These are phyloP conservation scores for Linum lewisii DNA, from an alignment of 345 rosid genomes.

Conservation along the genomic window DNA sequence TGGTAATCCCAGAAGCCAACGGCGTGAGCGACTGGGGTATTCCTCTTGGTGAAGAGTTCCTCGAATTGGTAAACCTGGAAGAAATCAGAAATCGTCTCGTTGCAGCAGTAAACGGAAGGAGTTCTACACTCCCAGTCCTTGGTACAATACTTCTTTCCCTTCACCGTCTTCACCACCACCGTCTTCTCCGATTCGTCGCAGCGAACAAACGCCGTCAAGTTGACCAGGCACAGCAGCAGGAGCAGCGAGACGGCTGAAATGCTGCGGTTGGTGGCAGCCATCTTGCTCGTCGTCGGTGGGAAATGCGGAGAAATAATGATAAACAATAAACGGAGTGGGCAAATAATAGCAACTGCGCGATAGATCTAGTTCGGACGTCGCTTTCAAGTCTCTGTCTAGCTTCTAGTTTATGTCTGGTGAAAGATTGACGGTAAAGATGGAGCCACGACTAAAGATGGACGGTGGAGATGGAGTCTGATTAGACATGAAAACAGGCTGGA, in stretches of 20 bases:
- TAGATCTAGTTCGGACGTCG: not conserved
- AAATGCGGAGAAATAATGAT: not conserved
- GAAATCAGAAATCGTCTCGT: conserved; percentile 66
- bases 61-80: conserved; percentile 83
- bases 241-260: not conserved
- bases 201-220: conserved; percentile 16
- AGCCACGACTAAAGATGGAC: not conserved
- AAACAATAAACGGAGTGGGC: not conserved
- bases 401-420: not conserved
- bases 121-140: conserved; percentile 74
- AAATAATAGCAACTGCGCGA: not conserved
- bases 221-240: not conserved
- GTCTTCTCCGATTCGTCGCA: conserved; percentile 45
- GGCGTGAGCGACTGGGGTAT: conserved; percentile 76
- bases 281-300: not conserved
- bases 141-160: conserved; percentile 51
- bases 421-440: not conserved
- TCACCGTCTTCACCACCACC: conserved; percentile 44
- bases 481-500: not conserved
- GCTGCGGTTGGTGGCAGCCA: not conserved
- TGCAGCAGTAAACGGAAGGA: conserved; percentile 68
- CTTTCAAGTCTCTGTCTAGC: not conserved
- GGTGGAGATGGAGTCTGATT: not conserved
- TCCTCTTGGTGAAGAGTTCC: conserved; percentile 73
- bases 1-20: conserved; percentile 91